Conservation (phyloP, 441 rosid genomes). For the Geranium incanum region DNA sequence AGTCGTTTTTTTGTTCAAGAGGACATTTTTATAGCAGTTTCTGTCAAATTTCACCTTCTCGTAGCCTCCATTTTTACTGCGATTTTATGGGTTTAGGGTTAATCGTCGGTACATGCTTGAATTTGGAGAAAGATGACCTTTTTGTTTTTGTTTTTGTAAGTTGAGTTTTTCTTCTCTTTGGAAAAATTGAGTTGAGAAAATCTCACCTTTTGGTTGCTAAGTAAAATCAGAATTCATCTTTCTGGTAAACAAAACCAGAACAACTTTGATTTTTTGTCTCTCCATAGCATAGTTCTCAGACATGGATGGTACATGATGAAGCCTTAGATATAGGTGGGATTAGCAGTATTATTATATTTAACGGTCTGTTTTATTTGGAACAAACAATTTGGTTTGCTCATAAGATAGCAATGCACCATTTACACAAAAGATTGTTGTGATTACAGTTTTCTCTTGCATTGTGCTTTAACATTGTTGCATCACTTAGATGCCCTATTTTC, state of each 20-base stretch:
- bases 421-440: background rate
- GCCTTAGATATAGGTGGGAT: background rate
- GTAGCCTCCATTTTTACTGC: slow-evolving; percentile 1
- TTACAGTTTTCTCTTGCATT: background rate
- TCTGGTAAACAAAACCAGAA: background rate
- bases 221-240: background rate
- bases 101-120: background rate
- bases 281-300: background rate
- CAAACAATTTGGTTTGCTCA: background rate
- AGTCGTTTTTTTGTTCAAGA: background rate
- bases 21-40: background rate
- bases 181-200: background rate
- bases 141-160: no score
- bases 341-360: background rate
- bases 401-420: background rate
- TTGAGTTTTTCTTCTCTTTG: background rate
- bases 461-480: background rate
- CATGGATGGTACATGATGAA: background rate
- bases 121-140: background rate
- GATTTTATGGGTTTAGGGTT: background rate
- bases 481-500: background rate
- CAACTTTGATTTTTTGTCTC: background rate
- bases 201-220: background rate
- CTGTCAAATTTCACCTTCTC: background rate
- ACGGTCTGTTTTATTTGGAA: background rate